These are phyloP conservation scores for Bisporella sp. DNA, from an alignment of 2,329 filamentous ascomycete species.

Conservation along the genomic window DNA sequence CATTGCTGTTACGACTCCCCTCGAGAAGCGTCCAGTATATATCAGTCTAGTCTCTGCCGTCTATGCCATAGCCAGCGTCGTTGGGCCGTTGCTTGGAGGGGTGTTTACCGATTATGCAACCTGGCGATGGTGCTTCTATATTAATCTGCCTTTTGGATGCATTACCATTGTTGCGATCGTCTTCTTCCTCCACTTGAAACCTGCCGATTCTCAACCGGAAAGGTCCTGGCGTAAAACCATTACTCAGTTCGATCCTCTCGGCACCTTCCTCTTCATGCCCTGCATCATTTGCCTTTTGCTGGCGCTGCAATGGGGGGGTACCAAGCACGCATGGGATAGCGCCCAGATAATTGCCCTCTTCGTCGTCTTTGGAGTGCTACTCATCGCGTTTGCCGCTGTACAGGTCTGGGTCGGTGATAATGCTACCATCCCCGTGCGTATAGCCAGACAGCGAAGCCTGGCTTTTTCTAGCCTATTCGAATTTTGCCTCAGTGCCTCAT, in stretches of 20 bases:
- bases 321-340: slow-evolving; percentile 22
- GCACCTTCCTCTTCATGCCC: slow-evolving; percentile 1
- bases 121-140: slow-evolving; percentile 25
- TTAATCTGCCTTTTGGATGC: slow-evolving; percentile 33
- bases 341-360: slow-evolving; percentile 16
- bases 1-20: slow-evolving; percentile 29
- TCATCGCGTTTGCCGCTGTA: slow-evolving; percentile 14
- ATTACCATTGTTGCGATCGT: slow-evolving; percentile 26
- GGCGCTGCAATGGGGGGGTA: slow-evolving; percentile 27
- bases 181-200: slow-evolving; percentile 24
- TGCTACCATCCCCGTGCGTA: slow-evolving; percentile 13
- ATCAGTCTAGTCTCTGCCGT: background rate
- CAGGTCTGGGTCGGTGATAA: slow-evolving; percentile 17
- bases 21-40: slow-evolving; percentile 2
- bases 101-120: slow-evolving; percentile 8
- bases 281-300: slow-evolving; percentile 9
- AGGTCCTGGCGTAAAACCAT: slow-evolving; percentile 4
- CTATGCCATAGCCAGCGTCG: slow-evolving; percentile 1
- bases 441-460: slow-evolving; percentile 11
- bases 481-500: slow-evolving; percentile 2
- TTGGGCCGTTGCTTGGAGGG: slow-evolving; percentile 9
- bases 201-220: background rate
- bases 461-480: slow-evolving; percentile 4
- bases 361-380: slow-evolving; percentile 5
- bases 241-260: slow-evolving; percentile 2